Percentiles rank a stretch among this genome's conserved stretches.
Conservation (phyloP, 2,329 filamentous ascomycete species). For the Allantophomopsis cytisporea region DNA sequence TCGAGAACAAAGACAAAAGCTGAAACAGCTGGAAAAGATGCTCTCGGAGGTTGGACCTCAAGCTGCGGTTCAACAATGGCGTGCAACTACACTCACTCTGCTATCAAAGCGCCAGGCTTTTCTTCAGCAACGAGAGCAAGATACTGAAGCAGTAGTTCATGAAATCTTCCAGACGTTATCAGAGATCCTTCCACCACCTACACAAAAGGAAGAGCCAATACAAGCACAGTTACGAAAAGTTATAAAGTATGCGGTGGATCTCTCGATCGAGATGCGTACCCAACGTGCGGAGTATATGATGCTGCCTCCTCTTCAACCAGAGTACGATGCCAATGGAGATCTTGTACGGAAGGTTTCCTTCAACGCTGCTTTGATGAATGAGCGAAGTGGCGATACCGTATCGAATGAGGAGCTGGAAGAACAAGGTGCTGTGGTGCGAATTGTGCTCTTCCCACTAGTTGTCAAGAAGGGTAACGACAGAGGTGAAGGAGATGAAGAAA, state of each 20-base stretch:
- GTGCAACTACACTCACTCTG: slow-evolving; percentile 84
- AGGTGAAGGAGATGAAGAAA: slow-evolving; percentile 82
- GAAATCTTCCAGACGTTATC: slow-evolving; percentile 78
- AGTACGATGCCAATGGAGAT: slow-evolving; percentile 89
- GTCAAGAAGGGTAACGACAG: slow-evolving; percentile 89
- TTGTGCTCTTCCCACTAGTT: slow-evolving; percentile 91
- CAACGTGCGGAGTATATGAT: slow-evolving; percentile 97
- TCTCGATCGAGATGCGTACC: slow-evolving; percentile 94
- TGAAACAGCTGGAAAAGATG: slow-evolving; percentile 90
- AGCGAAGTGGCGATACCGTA: slow-evolving; percentile 55
- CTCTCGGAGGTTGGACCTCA: slow-evolving; percentile 77
- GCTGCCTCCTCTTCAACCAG: slow-evolving; percentile 86
- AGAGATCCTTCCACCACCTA: slow-evolving; percentile 75
- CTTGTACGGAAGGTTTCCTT: slow-evolving; percentile 78
- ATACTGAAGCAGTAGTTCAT: slow-evolving; percentile 91
- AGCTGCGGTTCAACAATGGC: slow-evolving; percentile 91
- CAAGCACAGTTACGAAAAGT: slow-evolving; percentile 77
- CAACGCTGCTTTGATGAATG: slow-evolving; percentile 90
- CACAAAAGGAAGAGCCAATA: slow-evolving; percentile 67
- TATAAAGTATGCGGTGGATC: slow-evolving; percentile 73
- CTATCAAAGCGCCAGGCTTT: slow-evolving; percentile 74
- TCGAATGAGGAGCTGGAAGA: slow-evolving; percentile 73
- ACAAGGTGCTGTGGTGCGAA: slow-evolving; percentile 65
- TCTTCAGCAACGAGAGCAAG: slow-evolving; percentile 66
- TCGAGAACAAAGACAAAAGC: slow-evolving; percentile 89